phyloP scores from a whole-genome alignment of 495 filamentous ascomycete species.

The Lophium mytilinum region DNA sequence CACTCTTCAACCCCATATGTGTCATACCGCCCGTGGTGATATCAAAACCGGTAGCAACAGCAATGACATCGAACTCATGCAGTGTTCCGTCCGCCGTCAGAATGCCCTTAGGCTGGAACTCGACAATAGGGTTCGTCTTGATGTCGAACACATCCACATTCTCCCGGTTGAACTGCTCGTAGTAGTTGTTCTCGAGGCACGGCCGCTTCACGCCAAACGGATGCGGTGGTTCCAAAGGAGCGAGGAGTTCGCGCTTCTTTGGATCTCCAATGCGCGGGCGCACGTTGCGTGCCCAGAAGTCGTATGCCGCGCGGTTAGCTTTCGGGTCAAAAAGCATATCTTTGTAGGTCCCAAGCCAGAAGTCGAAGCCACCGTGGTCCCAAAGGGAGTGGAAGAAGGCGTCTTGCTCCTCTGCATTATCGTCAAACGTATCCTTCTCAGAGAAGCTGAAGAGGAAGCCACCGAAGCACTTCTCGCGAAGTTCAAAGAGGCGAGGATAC shows the following conservation, averaged over 20 bases:
- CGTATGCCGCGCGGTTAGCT: conserved; percentile 43
- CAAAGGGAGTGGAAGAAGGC: conserved; percentile 41
- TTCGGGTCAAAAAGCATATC: conserved; percentile 40
- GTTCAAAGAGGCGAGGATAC: conserved; percentile 15
- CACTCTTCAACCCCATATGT: conserved; percentile 39
- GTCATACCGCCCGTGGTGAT: conserved; percentile 43
- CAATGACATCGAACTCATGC: conserved; percentile 43
- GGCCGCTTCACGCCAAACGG: conserved; percentile 48
- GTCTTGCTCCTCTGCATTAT: conserved; percentile 39
- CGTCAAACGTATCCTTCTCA: conserved; percentile 39
- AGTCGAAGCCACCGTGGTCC: conserved; percentile 43
- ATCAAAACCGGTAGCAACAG: conserved; percentile 49
- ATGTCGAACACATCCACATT: conserved; percentile 50
- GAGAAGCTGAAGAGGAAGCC: conserved; percentile 40
- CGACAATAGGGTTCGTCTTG: conserved; percentile 41
- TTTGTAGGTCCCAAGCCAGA: conserved; percentile 43
- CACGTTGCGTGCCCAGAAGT: conserved; percentile 51
- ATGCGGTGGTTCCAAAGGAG: conserved; percentile 45
- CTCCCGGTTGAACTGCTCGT: conserved; percentile 48
- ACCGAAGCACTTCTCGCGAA: conserved; percentile 32
- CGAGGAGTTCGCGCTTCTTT: conserved; percentile 43
- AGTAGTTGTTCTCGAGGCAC: conserved; percentile 48
- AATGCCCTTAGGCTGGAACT: conserved; percentile 41
- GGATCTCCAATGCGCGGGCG: conserved; percentile 45
- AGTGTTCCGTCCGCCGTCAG: conserved; percentile 32